phyloP scores from a whole-genome alignment of 108 stramenopile genomes.

The Ochromonas danica region DNA sequence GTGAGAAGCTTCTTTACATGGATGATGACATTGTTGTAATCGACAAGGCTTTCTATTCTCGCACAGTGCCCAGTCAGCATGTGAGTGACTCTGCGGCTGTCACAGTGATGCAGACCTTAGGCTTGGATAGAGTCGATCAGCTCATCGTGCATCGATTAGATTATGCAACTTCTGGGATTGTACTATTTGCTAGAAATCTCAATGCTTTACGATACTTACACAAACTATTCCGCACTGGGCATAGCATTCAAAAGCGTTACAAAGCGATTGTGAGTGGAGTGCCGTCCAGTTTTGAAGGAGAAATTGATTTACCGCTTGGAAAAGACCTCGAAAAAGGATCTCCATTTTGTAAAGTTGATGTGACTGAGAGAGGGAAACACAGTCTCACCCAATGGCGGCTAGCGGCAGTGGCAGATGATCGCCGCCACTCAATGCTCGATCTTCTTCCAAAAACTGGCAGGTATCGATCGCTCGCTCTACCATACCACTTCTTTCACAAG shows the following conservation, averaged over 20 bases:
- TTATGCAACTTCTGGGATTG: slow-evolving; percentile 1
- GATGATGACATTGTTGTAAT: slow-evolving; percentile 16
- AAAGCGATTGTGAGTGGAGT: background rate
- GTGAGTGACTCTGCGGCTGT: background rate
- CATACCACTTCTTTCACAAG: background rate
- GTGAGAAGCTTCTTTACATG: background rate
- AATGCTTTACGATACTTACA: slow-evolving; percentile 1
- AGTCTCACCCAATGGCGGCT: background rate
- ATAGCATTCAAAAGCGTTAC: background rate
- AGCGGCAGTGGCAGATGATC: background rate
- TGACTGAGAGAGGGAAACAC: background rate
- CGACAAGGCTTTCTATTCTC: background rate
- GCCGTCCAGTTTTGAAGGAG: background rate
- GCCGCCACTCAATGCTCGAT: background rate
- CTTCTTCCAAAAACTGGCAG: background rate
- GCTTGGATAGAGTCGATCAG: background rate
- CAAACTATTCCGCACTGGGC: background rate
- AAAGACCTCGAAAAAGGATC: background rate
- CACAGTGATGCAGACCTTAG: background rate
- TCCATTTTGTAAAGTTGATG: slow-evolving; percentile 26
- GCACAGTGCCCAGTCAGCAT: background rate
- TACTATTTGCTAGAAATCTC: slow-evolving; percentile 7
- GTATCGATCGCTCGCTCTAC: background rate
- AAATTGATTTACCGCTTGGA: background rate
- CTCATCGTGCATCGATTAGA: slow-evolving; percentile 5